Conservation (phyloP, 768 basidiomycete genomes). For the Agrocybe pediades region DNA sequence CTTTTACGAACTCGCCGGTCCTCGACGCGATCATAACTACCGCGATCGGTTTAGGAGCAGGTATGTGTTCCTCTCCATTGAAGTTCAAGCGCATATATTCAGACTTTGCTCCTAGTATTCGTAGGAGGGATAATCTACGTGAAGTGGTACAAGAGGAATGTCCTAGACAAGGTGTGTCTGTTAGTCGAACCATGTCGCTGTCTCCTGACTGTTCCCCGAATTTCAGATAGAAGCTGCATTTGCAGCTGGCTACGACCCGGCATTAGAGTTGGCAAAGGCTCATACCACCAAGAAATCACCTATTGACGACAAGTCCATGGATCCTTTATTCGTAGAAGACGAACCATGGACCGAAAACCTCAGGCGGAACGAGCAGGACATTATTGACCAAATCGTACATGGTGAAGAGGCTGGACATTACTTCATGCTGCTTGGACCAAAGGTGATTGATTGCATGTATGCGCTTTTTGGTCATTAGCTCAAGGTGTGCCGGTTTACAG, state of each 20-base stretch:
- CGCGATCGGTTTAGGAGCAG: constrained; percentile 60
- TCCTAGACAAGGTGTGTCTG: constrained; percentile 66
- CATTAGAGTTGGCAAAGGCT: constrained; percentile 67
- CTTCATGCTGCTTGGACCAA: constrained; percentile 76
- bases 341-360: constrained; percentile 61
- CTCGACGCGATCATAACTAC: constrained; percentile 62
- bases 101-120: constrained; percentile 46
- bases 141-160: constrained; percentile 81
- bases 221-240: constrained; percentile 78
- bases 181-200: not conserved
- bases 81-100: not conserved
- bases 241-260: constrained; percentile 79
- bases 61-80: constrained; percentile 31
- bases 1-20: constrained; percentile 43
- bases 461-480: not conserved
- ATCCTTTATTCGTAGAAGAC: constrained; percentile 26
- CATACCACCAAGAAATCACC: constrained; percentile 36
- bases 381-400: constrained; percentile 77
- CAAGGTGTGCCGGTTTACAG: constrained; percentile 30
- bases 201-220: constrained; percentile 4
- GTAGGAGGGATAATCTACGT: constrained; percentile 73
- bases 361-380: constrained; percentile 71
- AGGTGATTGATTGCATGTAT: constrained; percentile 42
- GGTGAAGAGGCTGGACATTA: constrained; percentile 75
- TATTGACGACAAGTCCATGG: constrained; percentile 28